These are phyloP conservation scores for Penicillium glabrum DNA, from an alignment of 2,329 filamentous ascomycete species.

Conservation along the genomic window DNA sequence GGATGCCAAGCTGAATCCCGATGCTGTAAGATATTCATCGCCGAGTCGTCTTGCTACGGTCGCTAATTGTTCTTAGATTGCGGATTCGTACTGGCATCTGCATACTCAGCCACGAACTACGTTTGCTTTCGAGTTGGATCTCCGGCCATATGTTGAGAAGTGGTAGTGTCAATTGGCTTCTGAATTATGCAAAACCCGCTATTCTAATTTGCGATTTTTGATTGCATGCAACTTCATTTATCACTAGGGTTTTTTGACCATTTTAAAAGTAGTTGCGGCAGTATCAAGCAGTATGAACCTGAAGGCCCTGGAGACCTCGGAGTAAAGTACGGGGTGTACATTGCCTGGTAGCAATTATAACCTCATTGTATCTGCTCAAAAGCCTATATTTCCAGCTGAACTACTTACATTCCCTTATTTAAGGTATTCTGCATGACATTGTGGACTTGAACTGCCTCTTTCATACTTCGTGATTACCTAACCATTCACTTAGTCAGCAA, in stretches of 20 bases:
- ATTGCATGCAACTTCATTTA: not conserved
- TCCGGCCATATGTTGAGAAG: conserved; percentile 80
- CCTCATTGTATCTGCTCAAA: too few species aligned
- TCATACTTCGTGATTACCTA: not conserved
- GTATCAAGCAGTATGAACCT: not conserved
- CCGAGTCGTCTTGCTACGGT: not conserved
- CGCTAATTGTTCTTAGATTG: conserved; percentile 59
- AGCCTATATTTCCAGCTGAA: too few species aligned
- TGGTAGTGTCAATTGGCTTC: conserved; percentile 54
- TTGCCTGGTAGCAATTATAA: too few species aligned
- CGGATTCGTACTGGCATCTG: conserved; percentile 80
- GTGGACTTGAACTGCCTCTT: too few species aligned
- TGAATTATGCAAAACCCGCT: too few species aligned
- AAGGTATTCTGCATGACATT: too few species aligned
- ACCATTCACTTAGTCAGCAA: not conserved
- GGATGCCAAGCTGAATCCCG: conserved; percentile 70
- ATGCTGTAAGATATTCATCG: conserved; percentile 60
- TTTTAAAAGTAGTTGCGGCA: not conserved
- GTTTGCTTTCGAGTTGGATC: conserved; percentile 80
- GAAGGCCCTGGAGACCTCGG: too few species aligned
- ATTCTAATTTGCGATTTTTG: too few species aligned
- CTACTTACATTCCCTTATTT: too few species aligned
- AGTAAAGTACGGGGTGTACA: too few species aligned
- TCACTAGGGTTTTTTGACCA: not conserved
- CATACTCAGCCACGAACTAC: conserved; percentile 77